phyloP scores from a whole-genome alignment of 805 yeast species.

The Kluyveromyces wickerhamii region DNA sequence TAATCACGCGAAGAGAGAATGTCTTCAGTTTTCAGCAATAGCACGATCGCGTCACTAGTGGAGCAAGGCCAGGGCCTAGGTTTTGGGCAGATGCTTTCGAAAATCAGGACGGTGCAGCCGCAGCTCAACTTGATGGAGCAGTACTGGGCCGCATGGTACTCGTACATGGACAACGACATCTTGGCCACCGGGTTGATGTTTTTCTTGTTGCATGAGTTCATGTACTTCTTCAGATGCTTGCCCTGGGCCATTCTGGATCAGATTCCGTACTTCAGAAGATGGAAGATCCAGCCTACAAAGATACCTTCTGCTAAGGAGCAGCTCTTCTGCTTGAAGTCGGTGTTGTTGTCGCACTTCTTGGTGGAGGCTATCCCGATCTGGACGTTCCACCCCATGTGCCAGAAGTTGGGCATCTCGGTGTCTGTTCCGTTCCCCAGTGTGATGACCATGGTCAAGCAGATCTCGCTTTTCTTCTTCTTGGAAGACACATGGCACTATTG shows the following conservation, averaged over 20 bases:
- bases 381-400: conserved; percentile 93
- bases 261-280: conserved; percentile 76
- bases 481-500: conserved; percentile 98
- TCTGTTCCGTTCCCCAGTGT: conserved; percentile 79
- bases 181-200: conserved; percentile 87
- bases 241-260: conserved; percentile 90
- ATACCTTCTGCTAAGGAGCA: conserved; percentile 77
- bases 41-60: conserved; percentile 16
- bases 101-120: conserved; percentile 33
- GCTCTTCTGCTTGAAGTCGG: conserved; percentile 85
- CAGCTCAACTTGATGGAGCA: conserved; percentile 51
- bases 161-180: conserved; percentile 76
- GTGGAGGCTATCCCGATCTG: conserved; percentile 96
- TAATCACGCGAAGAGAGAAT: no score
- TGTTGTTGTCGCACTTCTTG: conserved; percentile 75
- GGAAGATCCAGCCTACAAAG: conserved; percentile 84
- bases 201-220: conserved; percentile 73
- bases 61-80: conserved; percentile 19
- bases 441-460: conserved; percentile 53
- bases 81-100: conserved; percentile 29
- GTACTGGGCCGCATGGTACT: conserved; percentile 85
- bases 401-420: conserved; percentile 65
- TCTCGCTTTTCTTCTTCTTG: conserved; percentile 67
- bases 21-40: conserved; percentile 30
- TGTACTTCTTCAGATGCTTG: conserved; percentile 85